Base-by-base conservation (phyloP, 1,284 basidiomycete genomes). In the Filobasidium uniguttulatum region DNA sequence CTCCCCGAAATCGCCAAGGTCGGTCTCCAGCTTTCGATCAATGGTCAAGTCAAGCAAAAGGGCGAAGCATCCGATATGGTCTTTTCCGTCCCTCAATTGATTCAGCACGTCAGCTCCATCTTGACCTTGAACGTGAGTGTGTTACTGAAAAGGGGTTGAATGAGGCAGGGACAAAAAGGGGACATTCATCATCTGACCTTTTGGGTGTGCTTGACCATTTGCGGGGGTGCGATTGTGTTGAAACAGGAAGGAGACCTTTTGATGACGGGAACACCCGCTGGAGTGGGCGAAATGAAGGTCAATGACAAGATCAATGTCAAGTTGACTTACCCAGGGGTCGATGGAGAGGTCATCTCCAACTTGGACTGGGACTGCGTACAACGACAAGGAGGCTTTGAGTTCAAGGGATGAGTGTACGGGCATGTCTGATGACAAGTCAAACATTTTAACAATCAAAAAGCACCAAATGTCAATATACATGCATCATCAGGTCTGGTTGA, bases 21-120 rank as follows among this genome's bases (percentile, higher is more conserved):
- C 40, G 76, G 74, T 19, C 73, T 93, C 14, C 79, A 77, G 61
- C 75, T 93, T 52, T 85, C 83, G 76, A 78, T 97, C 64, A 90
- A 97, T 61, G 87, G 81, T 43, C 67, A 75, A 33, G 71, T 79
- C 53, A 89, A 85, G 67, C 93, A 98, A 67, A 75, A 84, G 53
- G 93, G 89, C 3, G 78, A 76, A 30, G 91, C 91, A 1, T 67
- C 72, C 23, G 83, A 93, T 66, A 96, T 98, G 93, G 85, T 97
- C 56, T 93, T 93, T 73, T 75, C 75, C 40, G 87, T 98, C 38
- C 88, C 91, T 1, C 74, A 78, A n/a, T 75, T 98, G 48, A 84
- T 98, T 59, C 78, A 85, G 58, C 89, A 94, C 62, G 77, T 94
- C 43, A 91, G 89, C 2, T 83, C 84, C 15, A 94, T 98, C 68